phyloP scores from a whole-genome alignment of 2,329 filamentous ascomycete genomes.

The Fusarium sp. region DNA sequence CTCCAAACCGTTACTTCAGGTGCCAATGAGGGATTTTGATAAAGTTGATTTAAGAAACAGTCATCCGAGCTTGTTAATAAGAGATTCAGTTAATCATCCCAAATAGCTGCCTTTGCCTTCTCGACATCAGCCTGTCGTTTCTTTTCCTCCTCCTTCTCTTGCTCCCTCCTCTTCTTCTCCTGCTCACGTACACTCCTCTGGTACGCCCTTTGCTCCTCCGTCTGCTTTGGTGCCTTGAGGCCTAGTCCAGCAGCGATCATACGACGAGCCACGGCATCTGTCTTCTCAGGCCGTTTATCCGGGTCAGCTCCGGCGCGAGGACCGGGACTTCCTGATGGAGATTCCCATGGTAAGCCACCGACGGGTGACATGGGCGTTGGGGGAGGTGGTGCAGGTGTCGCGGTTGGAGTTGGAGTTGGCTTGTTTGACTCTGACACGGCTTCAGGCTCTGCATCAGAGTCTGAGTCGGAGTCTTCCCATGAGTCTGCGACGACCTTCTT shows the following conservation, averaged over 20 bases:
- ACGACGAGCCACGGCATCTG: conserved; percentile 87
- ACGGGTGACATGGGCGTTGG: conserved; percentile 73
- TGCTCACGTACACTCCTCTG: conserved; percentile 85
- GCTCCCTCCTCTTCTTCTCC: conserved; percentile 81
- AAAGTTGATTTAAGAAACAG: background rate
- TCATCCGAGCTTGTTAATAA: background rate
- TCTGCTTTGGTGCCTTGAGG: conserved; percentile 81
- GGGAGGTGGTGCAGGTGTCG: conserved; percentile 65
- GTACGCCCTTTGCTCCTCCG: conserved; percentile 89
- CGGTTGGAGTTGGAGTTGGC: conserved; percentile 58
- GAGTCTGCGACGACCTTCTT: conserved; percentile 54
- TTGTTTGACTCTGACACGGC: conserved; percentile 47
- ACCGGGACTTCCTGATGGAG: conserved; percentile 24
- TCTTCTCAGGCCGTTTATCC: conserved; percentile 80
- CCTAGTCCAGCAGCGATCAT: conserved; percentile 92
- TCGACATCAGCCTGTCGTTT: conserved; percentile 73
- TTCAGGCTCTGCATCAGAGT: conserved; percentile 53
- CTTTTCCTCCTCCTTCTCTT: conserved; percentile 75
- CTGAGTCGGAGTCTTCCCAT: conserved; percentile 70
- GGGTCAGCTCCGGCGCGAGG: conserved; percentile 19
- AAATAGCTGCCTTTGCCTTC: conserved; percentile 83
- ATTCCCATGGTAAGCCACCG: conserved; percentile 39
- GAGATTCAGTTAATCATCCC: conserved; percentile 72
- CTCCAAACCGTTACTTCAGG: too few relatives aligned
- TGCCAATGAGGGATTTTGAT: background rate